A percentile compares a stretch with the other conserved stretches of the same genome.
These are phyloP conservation scores for Discostella pseudostelligera DNA, from an alignment of 108 stramenopile genomes.

Conservation along the genomic window DNA sequence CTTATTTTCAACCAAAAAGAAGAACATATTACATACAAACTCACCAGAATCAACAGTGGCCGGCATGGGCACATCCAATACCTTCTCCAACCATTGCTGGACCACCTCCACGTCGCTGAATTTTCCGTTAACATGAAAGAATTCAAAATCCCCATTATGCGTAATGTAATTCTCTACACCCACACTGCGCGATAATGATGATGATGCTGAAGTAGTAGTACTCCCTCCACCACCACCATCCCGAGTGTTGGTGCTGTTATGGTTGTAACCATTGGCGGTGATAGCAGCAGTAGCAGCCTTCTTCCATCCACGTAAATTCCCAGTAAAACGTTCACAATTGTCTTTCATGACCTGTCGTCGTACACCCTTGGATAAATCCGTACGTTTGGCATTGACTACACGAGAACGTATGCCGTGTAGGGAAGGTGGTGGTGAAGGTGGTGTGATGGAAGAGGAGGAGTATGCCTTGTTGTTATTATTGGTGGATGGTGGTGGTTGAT, in stretches of 20 bases:
- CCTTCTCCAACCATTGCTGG: slow-evolving; percentile 66
- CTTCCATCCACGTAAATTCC: slow-evolving; percentile 38
- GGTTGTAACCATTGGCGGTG: too few species aligned
- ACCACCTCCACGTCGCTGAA: slow-evolving; percentile 65
- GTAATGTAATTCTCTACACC: slow-evolving; percentile 71
- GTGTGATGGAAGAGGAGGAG: background rate
- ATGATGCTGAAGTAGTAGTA: background rate
- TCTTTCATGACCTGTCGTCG: slow-evolving; percentile 45
- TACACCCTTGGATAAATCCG: slow-evolving; percentile 60
- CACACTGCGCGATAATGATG: background rate
- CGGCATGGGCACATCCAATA: slow-evolving; percentile 50
- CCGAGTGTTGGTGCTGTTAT: too few species aligned
- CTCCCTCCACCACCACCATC: background rate
- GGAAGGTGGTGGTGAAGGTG: slow-evolving; percentile 13
- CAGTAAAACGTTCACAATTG: slow-evolving; percentile 21
- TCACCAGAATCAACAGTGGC: slow-evolving; percentile 58
- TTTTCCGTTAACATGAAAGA: slow-evolving; percentile 61
- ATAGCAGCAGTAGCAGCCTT: slow-evolving; percentile 23
- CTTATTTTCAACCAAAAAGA: too few species aligned
- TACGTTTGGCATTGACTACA: slow-evolving; percentile 81
- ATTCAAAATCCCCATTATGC: slow-evolving; percentile 90
- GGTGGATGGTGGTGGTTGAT: slow-evolving; percentile 1
- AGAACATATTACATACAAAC: too few species aligned
- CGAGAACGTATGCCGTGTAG: slow-evolving; percentile 60
- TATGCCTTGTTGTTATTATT: slow-evolving; percentile 1